These are phyloP conservation scores for Dendrobium nobile DNA, from an alignment of 106 monocot species.

Conservation along the genomic window DNA sequence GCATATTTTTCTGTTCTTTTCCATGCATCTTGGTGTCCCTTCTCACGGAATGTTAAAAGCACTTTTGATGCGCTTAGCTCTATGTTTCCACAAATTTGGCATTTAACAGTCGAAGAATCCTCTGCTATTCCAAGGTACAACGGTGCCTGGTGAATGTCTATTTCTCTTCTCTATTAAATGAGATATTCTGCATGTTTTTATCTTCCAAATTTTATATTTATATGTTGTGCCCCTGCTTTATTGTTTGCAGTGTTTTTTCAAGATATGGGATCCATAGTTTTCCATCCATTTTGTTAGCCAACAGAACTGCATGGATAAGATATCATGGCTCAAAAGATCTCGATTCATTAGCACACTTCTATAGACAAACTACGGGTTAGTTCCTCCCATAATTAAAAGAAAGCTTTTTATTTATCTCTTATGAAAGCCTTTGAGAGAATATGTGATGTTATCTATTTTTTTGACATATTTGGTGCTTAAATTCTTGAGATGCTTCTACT, in stretches of 20 bases:
- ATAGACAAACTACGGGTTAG: slow-evolving; percentile 59
- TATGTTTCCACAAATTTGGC: slow-evolving; percentile 78
- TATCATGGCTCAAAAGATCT: slow-evolving; percentile 68
- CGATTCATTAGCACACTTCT: slow-evolving; percentile 52
- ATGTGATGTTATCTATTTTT: too few species aligned
- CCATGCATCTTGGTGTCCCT: slow-evolving; percentile 91
- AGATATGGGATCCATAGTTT: slow-evolving; percentile 76
- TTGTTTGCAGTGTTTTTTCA: slow-evolving; percentile 57
- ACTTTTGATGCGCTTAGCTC: slow-evolving; percentile 66
- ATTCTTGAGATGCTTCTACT: neutral
- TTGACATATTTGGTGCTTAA: neutral
- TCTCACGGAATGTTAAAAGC: slow-evolving; percentile 42
- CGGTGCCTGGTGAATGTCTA: neutral
- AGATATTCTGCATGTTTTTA: neutral
- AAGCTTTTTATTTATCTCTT: neutral
- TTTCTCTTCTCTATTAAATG: neutral
- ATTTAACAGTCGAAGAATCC: slow-evolving; percentile 79
- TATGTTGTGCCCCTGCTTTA: neutral
- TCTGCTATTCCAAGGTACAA: slow-evolving; percentile 64
- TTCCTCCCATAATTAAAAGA: neutral
- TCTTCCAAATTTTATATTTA: neutral
- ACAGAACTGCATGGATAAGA: slow-evolving; percentile 27
- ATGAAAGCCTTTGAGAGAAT: too few species aligned
- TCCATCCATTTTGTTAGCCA: slow-evolving; percentile 65
- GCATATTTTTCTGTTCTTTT: slow-evolving; percentile 55